Base-by-base conservation (phyloP, 23 red algal genomes). In the Agarophyton chilense region DNA sequence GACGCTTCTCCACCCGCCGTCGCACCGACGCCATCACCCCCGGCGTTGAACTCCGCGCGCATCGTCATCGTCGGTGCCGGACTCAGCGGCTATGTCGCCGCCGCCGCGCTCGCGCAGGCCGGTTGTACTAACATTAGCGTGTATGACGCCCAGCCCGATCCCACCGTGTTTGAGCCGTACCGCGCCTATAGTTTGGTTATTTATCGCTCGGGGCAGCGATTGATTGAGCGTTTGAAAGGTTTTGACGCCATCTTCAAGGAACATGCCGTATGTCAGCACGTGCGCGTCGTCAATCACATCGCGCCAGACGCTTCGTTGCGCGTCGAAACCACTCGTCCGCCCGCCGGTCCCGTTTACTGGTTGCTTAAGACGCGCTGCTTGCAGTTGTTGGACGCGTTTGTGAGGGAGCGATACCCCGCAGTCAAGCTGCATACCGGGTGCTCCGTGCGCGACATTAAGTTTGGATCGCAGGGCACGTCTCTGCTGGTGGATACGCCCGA, bases 341-440 rank as follows among this genome's bases (percentile, higher is more conserved):
- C 65, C 10, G 4, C 19, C 14, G 65, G 65, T 5, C 65, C 65
- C 10, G 65, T 72, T 5, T 72, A 31, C 65, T 72, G 65, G 65
- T n/a, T 72, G 17, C 65, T 72, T 13, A 72, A 72, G 41, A 33
- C 14, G 65, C 35, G 65, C 36, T 21, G 10, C 16, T 24, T 72
- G 35, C 65, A 72, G n/a, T n/a, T 72, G 35, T n/a, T 72, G 36
- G 65, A 72, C 65, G n/a, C 65, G 17, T 72, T 31, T n/a, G 65
- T 72, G 36, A 72, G 25, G 41, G 25, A 22, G 35, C 65, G 25
- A 2, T 33, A 72, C 65, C 65, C 65, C 11, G 3, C 10, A 4
- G 65, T 72, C 8, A 72, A 72, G 65, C 25, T 72, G 36, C 9
- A 31, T 4, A 72, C 65, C 65, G 21, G 21, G 11, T 4, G 10